Conservation (phyloP, 169 alveolate genomes). For the Eimeria maxima region DNA sequence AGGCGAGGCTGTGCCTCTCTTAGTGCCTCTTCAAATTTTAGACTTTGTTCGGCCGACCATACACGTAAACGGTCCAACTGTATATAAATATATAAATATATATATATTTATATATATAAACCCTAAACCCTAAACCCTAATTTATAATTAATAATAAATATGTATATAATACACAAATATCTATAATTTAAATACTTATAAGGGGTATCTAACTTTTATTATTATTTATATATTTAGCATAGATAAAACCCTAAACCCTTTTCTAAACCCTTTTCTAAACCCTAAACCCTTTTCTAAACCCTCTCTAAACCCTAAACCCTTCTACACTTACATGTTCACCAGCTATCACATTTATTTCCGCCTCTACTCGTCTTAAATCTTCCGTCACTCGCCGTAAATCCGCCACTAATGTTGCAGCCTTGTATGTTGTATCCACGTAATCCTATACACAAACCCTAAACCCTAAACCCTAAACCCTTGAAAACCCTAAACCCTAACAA, state of each 20-base stretch:
- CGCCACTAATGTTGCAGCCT: neutral
- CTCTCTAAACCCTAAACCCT: conserved; percentile 21
- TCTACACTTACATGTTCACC: conserved; percentile 2
- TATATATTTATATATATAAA: too few species aligned
- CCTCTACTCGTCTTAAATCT: neutral
- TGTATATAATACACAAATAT: too few species aligned
- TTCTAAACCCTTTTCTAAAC: too few species aligned
- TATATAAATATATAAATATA: neutral
- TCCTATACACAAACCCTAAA: conserved; percentile 24
- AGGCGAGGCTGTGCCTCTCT: conserved; percentile 29
- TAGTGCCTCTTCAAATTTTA: conserved; percentile 12
- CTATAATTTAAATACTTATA: too few species aligned
- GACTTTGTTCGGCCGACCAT: neutral
- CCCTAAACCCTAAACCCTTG: conserved; percentile 5
- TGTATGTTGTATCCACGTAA: neutral
- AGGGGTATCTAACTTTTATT: too few species aligned
- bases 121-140: conserved; percentile 17
- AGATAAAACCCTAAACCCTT: too few species aligned
- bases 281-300: too few species aligned
- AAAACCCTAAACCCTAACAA: neutral
- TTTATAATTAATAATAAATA: too few species aligned
- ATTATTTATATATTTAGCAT: too few species aligned
- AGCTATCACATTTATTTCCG: neutral
- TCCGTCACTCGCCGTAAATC: neutral
- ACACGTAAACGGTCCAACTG: neutral